Base-by-base conservation (phyloP, 768 basidiomycete species). In the Solioccasus polychromus region DNA sequence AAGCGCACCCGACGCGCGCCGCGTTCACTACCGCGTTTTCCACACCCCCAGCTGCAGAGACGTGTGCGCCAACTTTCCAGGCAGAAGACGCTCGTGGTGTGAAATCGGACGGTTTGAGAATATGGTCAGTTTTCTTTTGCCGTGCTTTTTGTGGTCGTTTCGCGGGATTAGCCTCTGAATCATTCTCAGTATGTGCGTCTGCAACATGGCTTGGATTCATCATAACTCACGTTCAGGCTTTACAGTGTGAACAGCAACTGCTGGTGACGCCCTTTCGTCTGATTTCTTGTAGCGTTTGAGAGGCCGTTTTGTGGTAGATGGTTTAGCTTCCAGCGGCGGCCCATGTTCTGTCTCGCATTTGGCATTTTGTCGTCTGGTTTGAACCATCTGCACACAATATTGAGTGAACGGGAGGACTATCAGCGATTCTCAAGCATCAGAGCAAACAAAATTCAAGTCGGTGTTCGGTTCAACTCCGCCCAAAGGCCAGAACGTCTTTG, bases 31-130 rank as follows among this genome's bases (percentile, higher is more conserved):
- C 64, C 0, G 86, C 66, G 44, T 88, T 85, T 59, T 88, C 85
- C 0, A 91, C 79, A 1, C 91, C 91, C 3, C 88, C 89, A 1
- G 82, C 79, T 8, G 85, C 76, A 12, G 88, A 90, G 19, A 92
- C 85, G 57, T 94, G 91, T 4, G 89, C 88, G 2, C 91, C 91
- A 11, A 92, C 71, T 59, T 85, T 85, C 83, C 83, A 87, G 1
- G 59, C 54, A 35, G 69, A 75, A 0, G 52, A 40, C 1, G 55
- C 50, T 6, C 72, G 63, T 6, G 58, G 20, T 8, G 57, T 28
- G 39, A 65, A 70, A 44, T 67, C 68, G 8, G 55, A 62, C 10
- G 58, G 59, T 11, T 47, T 52, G 3, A 52, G 54, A 18, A 51
- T 35, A 3, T 25, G 29, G 3, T 42, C 32, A 8, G 45, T 31